Base-by-base conservation (phyloP, 306 rosid species). In the Datisca glomerata region DNA sequence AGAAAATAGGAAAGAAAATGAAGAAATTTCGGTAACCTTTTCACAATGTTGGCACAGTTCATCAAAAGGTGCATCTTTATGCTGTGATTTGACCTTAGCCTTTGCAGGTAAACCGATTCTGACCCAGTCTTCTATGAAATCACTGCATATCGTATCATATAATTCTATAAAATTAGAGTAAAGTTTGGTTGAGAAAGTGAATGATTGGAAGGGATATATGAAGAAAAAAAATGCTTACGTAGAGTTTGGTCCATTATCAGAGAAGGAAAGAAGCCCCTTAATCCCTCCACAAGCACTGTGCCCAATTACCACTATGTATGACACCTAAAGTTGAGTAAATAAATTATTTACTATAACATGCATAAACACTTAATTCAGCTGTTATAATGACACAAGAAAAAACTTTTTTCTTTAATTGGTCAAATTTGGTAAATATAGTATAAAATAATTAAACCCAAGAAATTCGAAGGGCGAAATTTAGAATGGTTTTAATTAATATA, bases 241-340 rank as follows among this genome's bases (percentile, higher is more conserved):
- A 1, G 81, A 52, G 69, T 56, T 56, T n/a, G 63, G 1, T 57
- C 85, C 93, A 59, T 78, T 78, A 28, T 8, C 69, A 24, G 85
- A 72, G 17, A 85, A 38, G 14, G 85, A 71, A 67, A 85, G 10
- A 42, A 85, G 96, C 12, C 85, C 96, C 78, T 85, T 85, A 16
- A 85, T 81, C 37, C 96, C 96, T 38, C 96, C 96, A 68, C 96
- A 80, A 68, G 85, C 93, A 33, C 96, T 85, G 78, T 85, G 96
- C 14, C 81, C 81, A 44, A 74, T 66, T 57, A 74, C 81, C 51
- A 74, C 71, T 57, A 89, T 89, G 63, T 80, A 53, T 47, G 72
- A 59, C 24, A 89, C 97, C 97, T 89, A 12, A 4, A 7, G 8
- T 11, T 24, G 21, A n/a, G 31, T 1, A 29, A 42, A 0, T 10